Conservation (phyloP, 208 protist genomes). For the Vickermania ingenoplastis region DNA sequence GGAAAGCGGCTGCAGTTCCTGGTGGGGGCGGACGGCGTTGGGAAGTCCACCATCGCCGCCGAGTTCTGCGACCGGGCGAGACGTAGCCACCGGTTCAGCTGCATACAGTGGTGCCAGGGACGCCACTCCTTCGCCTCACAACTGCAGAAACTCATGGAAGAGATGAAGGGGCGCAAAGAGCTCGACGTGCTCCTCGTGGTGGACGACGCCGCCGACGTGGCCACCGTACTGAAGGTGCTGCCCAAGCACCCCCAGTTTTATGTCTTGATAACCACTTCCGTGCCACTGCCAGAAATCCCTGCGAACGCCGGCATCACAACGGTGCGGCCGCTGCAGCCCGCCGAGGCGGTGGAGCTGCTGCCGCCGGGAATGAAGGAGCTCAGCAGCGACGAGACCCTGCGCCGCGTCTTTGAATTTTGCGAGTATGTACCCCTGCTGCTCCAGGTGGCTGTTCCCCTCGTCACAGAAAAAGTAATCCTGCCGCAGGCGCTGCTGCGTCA, state of each 20-base stretch:
- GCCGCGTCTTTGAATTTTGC: conserved; percentile 22
- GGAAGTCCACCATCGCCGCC: conserved; percentile 77
- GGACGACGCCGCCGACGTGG: conserved; percentile 46
- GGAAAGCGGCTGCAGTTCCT: conserved; percentile 63
- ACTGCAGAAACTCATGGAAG: conserved; percentile 53
- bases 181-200: conserved; percentile 73
- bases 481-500: conserved; percentile 12
- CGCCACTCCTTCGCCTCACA: conserved; percentile 17
- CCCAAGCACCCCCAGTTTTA: conserved; percentile 60
- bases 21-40: conserved; percentile 66
- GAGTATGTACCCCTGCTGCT: conserved; percentile 70
- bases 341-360: conserved; percentile 25
- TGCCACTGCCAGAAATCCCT: conserved; percentile 8
- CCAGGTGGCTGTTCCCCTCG: conserved; percentile 33
- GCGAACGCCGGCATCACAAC: conserved; percentile 19
- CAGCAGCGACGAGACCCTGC: conserved; percentile 3
- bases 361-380: conserved; percentile 15
- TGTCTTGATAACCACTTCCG: conserved; percentile 50
- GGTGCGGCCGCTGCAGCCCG: conserved; percentile 20
- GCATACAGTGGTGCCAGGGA: conserved; percentile 81
- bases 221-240: conserved; percentile 16
- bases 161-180: conserved; percentile 67
- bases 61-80: conserved; percentile 70
- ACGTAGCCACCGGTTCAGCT: conserved; percentile 69
- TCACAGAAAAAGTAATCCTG: conserved; percentile 23